Conservation (phyloP, 139 green algal species). For the Trebouxia sp. region DNA sequence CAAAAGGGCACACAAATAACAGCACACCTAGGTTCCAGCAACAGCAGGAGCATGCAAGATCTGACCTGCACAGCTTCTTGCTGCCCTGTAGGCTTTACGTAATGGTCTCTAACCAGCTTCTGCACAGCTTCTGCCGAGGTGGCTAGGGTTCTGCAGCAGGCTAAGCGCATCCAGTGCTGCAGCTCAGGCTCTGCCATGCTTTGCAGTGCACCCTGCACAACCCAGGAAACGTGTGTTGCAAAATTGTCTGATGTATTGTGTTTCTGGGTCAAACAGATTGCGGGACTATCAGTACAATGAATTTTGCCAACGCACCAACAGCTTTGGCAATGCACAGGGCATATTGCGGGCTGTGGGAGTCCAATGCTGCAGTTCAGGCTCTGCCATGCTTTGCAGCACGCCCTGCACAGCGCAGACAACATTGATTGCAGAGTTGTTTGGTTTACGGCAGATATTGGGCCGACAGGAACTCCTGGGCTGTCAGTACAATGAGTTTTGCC, state of each 20-base stretch:
- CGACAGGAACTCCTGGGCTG: neutral
- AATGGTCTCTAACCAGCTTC: neutral
- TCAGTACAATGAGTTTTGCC: neutral
- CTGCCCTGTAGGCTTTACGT: neutral
- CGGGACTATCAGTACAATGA: neutral
- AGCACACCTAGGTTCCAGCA: too few relatives aligned
- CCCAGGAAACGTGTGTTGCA: too few relatives aligned
- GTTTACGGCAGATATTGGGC: neutral
- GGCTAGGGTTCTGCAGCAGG: constrained; percentile 23
- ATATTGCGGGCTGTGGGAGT: neutral
- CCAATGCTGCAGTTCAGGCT: constrained; percentile 51
- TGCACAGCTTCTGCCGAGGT: neutral
- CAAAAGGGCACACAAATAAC: neutral
- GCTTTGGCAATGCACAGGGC: neutral
- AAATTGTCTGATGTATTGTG: neutral
- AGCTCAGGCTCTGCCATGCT: constrained; percentile 51
- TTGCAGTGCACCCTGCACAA: constrained; percentile 45
- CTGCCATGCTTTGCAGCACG: constrained; percentile 44
- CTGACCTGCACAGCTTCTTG: neutral
- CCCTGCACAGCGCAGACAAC: constrained; percentile 24
- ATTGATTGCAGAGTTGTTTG: neutral
- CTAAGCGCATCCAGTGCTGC: constrained; percentile 45
- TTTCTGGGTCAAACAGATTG: neutral
- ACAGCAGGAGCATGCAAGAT: neutral
- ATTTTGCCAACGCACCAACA: neutral